Base-by-base conservation (phyloP, 805 yeast genomes). In the Ogataea pilisensis region DNA sequence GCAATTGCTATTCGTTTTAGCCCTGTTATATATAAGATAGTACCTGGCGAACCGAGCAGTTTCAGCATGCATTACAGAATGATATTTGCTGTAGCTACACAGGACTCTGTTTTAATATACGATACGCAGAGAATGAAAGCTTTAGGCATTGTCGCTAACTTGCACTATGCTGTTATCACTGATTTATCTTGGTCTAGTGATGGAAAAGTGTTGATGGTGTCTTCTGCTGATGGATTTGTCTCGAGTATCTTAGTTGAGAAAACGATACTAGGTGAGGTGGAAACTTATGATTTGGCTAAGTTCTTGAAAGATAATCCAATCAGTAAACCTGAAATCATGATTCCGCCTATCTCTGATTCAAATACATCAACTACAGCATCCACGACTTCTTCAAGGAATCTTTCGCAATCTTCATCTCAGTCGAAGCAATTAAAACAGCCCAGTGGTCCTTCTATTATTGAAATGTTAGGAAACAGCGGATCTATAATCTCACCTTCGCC, bases 171-270 rank as follows among this genome's bases (percentile, higher is more conserved):
- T 2, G 78, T 93, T 1, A 72, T 93, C 26, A 90, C 99, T 0
- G 99, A 93, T 58, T 55, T 91, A 35, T 65, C 82, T 8, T 93
- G 99, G 99, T 73, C 85, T 18, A 62, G 65, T 4, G 89, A 86
- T 60, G 99, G 98, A 0, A 61, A 63, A 13, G 65, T 75, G 12
- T 61, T 93, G 14, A 68, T 91, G 51, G 70, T 85, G 19, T 80
- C 95, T 6, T 85, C 96, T 0, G 85, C 95, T 0, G 99, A 93
- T 60, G 98, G 98, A 16, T 91, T 89, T 59, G 84, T 96, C 49
- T 83, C 96, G 1, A 73, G 73, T 34, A 60, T 90, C 1, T 61
- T 67, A 6, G 75, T 88, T 35, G 73, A 73, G 4, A 60, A 64
- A 2, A 72, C 64, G 2, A 69, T 77, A 11, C 68, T 87, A 26